Base-by-base conservation (phyloP, 371 early-diverging fungal genomes). In the Apophysomyces elegans region DNA sequence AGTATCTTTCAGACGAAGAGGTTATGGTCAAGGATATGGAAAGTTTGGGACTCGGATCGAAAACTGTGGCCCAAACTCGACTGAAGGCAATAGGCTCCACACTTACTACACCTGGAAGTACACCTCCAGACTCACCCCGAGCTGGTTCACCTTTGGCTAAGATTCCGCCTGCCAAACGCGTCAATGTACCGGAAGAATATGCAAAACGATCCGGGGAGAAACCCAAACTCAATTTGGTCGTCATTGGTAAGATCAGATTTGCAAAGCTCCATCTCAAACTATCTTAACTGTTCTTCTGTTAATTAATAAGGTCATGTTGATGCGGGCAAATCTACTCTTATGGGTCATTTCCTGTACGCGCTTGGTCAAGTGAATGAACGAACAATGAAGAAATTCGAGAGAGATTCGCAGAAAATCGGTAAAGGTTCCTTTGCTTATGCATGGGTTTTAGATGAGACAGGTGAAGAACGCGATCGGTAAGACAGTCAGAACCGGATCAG, bases 281-380 rank as follows among this genome's bases (percentile, higher is more conserved):
- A 26, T 26, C 3, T 26, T 26, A 26, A 26, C 32, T 26, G 32
- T 26, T 26, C 32, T 26, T 26, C 32, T 26, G 32, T 36, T 41
- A 13, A 36, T 46, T 44, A n/a, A 70, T 63, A 79, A 84, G 96
- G 99, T 0, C 99, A 99, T 74, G 99, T 99, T 7, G 99, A 99
- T 82, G 96, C 99, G 5, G 99, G 98, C 60, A 99, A 99, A 80
- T 93, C 94, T 45, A 99, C 99, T 7, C 81, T 97, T 64, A 96
- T 98, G 95, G 99, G 99, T 0, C 97, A 99, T 70, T 77, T 99
- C 65, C 84, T 99, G 8, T 93, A 91, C 63, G 81, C 89, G 16
- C 76, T 96, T 37, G 97, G 96, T 7, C 90, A 95, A 62, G 96
- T 99, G 26, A 92, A 90, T 59, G 92, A 94, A 58, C 87, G 94